phyloP scores from a whole-genome alignment of 2,329 filamentous ascomycete species.

The Sporothrix euskadiensis region DNA sequence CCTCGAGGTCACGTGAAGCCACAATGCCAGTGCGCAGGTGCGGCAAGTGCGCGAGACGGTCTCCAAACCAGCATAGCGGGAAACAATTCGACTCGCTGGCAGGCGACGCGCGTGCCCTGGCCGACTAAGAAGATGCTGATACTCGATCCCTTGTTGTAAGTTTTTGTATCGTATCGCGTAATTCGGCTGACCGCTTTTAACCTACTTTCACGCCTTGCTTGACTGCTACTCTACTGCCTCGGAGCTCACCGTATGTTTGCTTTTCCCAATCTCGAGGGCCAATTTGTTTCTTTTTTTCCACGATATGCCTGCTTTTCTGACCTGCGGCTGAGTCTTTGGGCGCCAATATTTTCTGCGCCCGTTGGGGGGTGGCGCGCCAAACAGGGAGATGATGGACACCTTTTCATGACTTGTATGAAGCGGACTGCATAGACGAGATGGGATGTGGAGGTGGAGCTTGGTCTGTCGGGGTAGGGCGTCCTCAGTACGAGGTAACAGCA shows the following conservation, averaged over 20 bases:
- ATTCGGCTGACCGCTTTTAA: neutral
- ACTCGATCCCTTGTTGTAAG: neutral
- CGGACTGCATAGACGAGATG: neutral
- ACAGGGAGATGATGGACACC: constrained; percentile 13
- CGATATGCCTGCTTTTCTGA: neutral
- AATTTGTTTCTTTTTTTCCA: constrained; percentile 12
- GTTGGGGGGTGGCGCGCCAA: constrained; percentile 10
- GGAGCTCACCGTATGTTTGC: constrained; percentile 8
- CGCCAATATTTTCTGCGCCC: neutral
- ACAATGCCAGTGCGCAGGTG: neutral
- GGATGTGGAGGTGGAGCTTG: neutral
- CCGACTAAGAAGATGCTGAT: too few species aligned
- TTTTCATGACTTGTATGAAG: neutral
- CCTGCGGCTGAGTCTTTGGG: constrained; percentile 12
- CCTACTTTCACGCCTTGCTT: neutral
- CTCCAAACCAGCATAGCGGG: neutral
- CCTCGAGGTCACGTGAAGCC: constrained; percentile 8
- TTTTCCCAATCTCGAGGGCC: neutral
- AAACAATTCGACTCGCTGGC: constrained; percentile 8
- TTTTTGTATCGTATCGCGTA: neutral
- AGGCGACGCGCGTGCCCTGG: neutral
- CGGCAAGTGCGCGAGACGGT: neutral
- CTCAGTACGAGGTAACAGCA: neutral
- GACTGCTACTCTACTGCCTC: neutral
- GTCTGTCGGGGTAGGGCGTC: neutral